These are phyloP conservation scores for Tetrahymena elliotti DNA, from an alignment of 73 alveolate genomes.

Conservation along the genomic window DNA sequence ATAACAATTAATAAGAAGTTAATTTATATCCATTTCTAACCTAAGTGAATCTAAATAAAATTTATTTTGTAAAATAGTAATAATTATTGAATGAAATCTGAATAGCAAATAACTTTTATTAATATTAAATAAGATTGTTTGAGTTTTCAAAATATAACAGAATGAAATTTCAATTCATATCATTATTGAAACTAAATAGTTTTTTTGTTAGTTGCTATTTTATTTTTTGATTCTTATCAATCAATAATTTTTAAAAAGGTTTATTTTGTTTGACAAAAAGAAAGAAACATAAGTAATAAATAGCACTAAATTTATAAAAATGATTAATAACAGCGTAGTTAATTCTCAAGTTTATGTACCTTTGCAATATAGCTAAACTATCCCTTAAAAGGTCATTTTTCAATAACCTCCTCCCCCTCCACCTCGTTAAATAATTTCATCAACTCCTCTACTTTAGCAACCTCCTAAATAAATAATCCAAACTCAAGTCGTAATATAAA, in stretches of 20 bases:
- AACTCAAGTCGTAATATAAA: not conserved
- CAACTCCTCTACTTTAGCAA: not conserved
- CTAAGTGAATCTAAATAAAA: not conserved
- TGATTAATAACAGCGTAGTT: not conserved
- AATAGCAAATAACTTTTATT: not conserved
- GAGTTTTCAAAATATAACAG: not conserved
- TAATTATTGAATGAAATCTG: not conserved
- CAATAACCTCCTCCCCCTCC: not conserved
- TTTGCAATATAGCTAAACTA: not conserved
- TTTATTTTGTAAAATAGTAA: not conserved
- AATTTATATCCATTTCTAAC: not conserved
- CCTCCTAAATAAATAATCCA: not conserved
- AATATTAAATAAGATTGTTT: not conserved
- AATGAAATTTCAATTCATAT: not conserved
- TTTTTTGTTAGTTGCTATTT: not conserved
- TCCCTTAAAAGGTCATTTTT: not conserved
- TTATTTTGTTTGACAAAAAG: not conserved
- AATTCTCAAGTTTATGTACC: not conserved
- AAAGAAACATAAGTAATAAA: not conserved
- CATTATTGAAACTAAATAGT: not conserved
- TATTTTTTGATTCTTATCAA: not conserved
- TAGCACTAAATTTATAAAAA: not conserved
- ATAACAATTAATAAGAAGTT: no score
- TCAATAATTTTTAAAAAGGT: not conserved
- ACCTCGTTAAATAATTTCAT: not conserved